Conservation (phyloP, 2,329 filamentous ascomycete genomes). For the Fusarium palustre region DNA sequence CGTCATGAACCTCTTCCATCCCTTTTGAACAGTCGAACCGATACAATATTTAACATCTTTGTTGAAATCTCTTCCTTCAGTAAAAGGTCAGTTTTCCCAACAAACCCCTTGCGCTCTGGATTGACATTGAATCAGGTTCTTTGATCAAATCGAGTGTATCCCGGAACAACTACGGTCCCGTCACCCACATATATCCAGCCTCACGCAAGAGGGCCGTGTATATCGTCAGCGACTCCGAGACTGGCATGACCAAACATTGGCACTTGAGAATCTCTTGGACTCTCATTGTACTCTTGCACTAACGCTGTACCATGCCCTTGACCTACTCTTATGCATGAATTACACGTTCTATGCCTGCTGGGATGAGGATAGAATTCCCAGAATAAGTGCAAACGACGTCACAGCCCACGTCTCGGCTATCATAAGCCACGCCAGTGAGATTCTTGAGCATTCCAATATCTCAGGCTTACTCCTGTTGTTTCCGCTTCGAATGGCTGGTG, state of each 20-base stretch:
- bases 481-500: conserved; percentile 43
- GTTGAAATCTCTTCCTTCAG: conserved; percentile 37
- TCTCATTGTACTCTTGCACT: conserved; percentile 18
- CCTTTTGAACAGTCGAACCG: background rate
- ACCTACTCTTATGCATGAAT: conserved; percentile 42
- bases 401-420: conserved; percentile 8
- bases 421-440: background rate
- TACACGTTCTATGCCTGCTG: conserved; percentile 43
- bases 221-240: conserved; percentile 13
- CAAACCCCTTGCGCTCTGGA: rapidly evolving
- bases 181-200: background rate
- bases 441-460: conserved; percentile 25
- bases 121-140: conserved; percentile 26
- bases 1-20: rapidly evolving
- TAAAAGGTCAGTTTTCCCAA: conserved; percentile 12
- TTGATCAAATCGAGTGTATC: conserved; percentile 30
- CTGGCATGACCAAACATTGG: background rate
- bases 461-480: conserved; percentile 41
- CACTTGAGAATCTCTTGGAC: background rate
- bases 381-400: background rate
- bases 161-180: background rate
- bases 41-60: conserved; percentile 16
- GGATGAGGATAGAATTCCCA: conserved; percentile 18
- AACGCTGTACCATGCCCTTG: conserved; percentile 29
- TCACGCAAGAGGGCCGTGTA: conserved; percentile 22